These are phyloP conservation scores for Hypsizygus marmoreus DNA, from an alignment of 768 basidiomycete genomes.

Conservation along the genomic window DNA sequence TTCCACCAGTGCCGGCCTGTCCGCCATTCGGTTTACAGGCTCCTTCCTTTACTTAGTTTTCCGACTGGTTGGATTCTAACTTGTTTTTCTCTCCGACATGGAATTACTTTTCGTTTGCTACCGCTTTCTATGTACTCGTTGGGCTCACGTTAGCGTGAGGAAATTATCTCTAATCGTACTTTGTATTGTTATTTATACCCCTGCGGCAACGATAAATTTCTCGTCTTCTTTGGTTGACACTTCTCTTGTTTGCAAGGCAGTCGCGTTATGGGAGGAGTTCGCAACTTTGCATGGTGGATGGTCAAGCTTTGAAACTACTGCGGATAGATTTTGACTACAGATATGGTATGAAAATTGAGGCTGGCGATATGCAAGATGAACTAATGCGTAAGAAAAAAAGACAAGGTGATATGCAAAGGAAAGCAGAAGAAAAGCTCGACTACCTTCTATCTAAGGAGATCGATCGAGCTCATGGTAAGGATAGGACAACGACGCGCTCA, in stretches of 20 bases:
- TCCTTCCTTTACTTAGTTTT: slow-evolving; percentile 79
- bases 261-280: no score
- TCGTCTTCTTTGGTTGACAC: no score
- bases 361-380: no score
- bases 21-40: slow-evolving; percentile 78
- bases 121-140: neutral
- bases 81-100: neutral
- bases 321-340: slow-evolving; percentile 2
- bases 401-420: neutral
- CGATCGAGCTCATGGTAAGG: slow-evolving; percentile 60
- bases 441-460: slow-evolving; percentile 18
- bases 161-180: no score
- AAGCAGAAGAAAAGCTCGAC: neutral
- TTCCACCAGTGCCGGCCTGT: slow-evolving; percentile 66
- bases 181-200: slow-evolving; percentile 15
- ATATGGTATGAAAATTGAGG: no score
- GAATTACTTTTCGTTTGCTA: neutral
- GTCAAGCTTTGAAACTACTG: no score
- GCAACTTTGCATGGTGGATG: no score
- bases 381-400: neutral
- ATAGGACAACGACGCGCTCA: slow-evolving; percentile 47
- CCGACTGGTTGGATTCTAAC: slow-evolving; percentile 65
- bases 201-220: no score
- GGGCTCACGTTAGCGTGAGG: no score
- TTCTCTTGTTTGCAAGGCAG: no score